Percentiles rank a stretch among this genome's conserved stretches.
Conservation (phyloP, 208 protist genomes). For the Leptomonas pyrrhocoris region DNA sequence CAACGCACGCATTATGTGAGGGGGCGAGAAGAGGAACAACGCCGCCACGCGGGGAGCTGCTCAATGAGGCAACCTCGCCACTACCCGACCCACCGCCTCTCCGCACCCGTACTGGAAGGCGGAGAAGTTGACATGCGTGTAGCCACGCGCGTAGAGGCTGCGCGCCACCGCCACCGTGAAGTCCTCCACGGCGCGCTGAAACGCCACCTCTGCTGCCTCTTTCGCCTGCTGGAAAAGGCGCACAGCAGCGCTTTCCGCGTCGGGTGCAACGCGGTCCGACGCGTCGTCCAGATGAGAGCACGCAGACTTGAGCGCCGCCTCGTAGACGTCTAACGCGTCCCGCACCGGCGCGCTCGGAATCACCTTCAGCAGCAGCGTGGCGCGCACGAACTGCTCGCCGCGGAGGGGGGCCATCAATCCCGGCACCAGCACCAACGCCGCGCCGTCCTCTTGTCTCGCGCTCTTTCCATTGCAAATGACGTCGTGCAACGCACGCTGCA, state of each 20-base stretch:
- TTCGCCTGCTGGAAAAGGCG: conserved; percentile 15
- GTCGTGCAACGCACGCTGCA: conserved; percentile 22
- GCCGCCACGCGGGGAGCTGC: no score
- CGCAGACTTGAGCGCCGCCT: conserved; percentile 9
- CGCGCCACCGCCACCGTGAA: conserved; percentile 30
- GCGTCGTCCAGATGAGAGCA: not conserved
- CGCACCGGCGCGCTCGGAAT: conserved; percentile 32
- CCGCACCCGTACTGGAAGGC: conserved; percentile 42
- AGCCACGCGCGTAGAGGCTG: conserved; percentile 21
- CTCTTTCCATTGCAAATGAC: not conserved
- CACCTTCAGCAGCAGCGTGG: conserved; percentile 34
- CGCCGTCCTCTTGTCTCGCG: not conserved
- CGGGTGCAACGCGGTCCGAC: not conserved
- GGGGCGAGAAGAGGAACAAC: no score
- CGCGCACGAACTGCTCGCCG: conserved; percentile 29
- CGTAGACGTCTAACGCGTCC: conserved; percentile 32
- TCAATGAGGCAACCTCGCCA: conserved; percentile 19
- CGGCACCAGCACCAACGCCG: conserved; percentile 29
- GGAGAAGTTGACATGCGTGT: conserved; percentile 46
- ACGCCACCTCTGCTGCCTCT: conserved; percentile 30
- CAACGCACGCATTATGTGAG: no score
- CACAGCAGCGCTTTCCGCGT: not conserved
- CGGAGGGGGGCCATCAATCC: conserved; percentile 35
- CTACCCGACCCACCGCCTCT: conserved; percentile 32
- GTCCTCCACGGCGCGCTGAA: conserved; percentile 31